Percentiles rank a stretch among this genome's conserved stretches.
Evolutionary conservation across 495 filamentous ascomycete genomes (phyloP).

Genomic region (Talaromyces liani): DNA sequence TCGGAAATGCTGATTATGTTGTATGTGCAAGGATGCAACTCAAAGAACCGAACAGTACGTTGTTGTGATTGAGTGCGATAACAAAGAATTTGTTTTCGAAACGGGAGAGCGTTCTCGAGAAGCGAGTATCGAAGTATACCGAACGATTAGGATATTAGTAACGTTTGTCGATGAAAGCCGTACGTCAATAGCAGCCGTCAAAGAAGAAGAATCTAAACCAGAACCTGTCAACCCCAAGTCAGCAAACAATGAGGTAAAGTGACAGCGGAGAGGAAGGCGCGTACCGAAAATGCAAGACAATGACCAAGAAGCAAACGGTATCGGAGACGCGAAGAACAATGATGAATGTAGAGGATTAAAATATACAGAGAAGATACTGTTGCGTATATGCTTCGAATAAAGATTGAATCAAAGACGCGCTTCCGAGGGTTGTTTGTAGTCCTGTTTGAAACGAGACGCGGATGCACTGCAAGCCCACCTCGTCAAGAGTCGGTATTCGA

Average conservation of each 20-base stretch:
- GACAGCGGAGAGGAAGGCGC: not conserved
- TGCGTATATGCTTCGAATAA: not conserved
- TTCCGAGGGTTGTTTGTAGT: not conserved
- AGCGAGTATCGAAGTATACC: not conserved
- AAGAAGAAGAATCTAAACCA: conserved; percentile 3
- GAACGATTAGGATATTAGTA: conserved; percentile 8
- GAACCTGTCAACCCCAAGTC: not conserved
- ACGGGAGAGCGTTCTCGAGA: not conserved
- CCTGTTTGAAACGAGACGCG: conserved; percentile 12
- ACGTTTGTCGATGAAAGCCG: not conserved
- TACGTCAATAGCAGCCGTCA: not conserved
- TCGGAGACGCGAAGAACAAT: conserved; percentile 2
- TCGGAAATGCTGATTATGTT: conserved; percentile 26
- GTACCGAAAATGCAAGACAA: not conserved
- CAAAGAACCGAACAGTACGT: conserved; percentile 7
- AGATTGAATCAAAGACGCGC: conserved; percentile 6
- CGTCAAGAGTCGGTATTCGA: conserved; percentile 15
- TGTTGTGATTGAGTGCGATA: not conserved
- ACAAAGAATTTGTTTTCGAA: not conserved
- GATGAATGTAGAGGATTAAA: not conserved
- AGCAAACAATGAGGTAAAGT: not conserved
- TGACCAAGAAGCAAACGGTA: conserved; percentile 2
- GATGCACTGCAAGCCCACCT: conserved; percentile 40
- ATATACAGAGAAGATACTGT: conserved; percentile 9
- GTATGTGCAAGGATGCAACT: conserved; percentile 17